A percentile compares a stretch with the other conserved stretches of the same genome.
Conservation (phyloP, 139 green algal species). For the Chlorella sp. region DNA sequence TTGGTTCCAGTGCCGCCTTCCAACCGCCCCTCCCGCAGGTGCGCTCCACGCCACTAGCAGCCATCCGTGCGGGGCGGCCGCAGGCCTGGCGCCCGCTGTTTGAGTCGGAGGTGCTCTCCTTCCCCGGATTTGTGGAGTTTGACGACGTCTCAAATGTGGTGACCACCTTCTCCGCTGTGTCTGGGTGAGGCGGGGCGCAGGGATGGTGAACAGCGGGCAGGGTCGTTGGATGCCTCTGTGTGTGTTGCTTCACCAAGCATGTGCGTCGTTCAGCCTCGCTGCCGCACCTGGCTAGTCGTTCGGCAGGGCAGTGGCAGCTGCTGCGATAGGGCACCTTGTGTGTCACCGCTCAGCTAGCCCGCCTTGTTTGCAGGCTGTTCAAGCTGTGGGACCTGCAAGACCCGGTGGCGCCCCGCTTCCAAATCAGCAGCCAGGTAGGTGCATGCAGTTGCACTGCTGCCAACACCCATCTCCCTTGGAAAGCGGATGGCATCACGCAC, state of each 20-base stretch:
- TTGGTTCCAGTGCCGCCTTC: too few relatives aligned
- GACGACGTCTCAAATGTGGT: slow-evolving; percentile 66
- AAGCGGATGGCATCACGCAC: too few relatives aligned
- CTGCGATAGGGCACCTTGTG: too few relatives aligned
- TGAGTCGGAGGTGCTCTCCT: slow-evolving; percentile 53
- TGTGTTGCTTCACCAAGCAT: too few relatives aligned
- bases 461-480: too few relatives aligned
- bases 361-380: not conserved
- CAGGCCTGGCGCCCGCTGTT: slow-evolving; percentile 55
- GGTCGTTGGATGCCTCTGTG: too few relatives aligned
- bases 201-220: too few relatives aligned
- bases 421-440: not conserved
- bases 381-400: slow-evolving; percentile 6
- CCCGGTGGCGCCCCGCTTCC: not conserved
- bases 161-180: slow-evolving; percentile 59
- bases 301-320: too few relatives aligned
- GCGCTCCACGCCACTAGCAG: slow-evolving; percentile 9
- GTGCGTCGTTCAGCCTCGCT: too few relatives aligned
- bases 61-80: not conserved
- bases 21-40: not conserved
- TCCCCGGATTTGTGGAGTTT: slow-evolving; percentile 73
- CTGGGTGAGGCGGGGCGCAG: not conserved
- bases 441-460: too few relatives aligned
- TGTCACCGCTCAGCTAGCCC: too few relatives aligned
- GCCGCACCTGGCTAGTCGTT: too few relatives aligned